Evolutionary conservation across 2,329 filamentous ascomycete genomes (phyloP), one percentile per base, ranked within the genome.

Genomic region (Ophiognomonia clavigignenti-juglandacearum): DNA sequence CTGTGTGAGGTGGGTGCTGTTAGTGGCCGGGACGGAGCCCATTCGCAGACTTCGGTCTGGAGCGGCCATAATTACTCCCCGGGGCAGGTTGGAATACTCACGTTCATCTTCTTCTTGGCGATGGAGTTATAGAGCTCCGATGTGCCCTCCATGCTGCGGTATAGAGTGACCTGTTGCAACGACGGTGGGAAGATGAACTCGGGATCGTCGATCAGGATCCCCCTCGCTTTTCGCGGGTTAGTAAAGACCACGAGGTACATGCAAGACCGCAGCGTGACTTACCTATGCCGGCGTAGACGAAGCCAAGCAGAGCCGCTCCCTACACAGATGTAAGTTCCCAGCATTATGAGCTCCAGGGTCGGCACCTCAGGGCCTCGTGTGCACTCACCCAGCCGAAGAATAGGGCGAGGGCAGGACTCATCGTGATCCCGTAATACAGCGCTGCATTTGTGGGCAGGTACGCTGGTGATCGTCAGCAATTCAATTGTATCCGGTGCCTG

Each of bases 131-230:
- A 26, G 6, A 48, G 22, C 4, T 40, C 46, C 18, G 47, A 51
- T 18, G 52, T 51, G 11, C 34, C 36, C 38, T 54, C 47, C 50
- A 54, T 53, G 42, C 53, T 54, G 10, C 53, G 46, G 46, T 56
- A 54, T 9, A 54, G 39, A 31, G 48, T 53, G 11, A 54, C 54
- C 18, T 56, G 54, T 31, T 54, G 54, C 31, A 54, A 38, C 1
- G 51, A 56, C 7, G 51, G 48, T 6, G 54, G 52, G 32, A 56
- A 54, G 36, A 54, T 50, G 32, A 54, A 56, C 31, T 54, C 51
- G 5, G 54, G 54, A 36, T 56, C 53, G 20, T 56, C 52, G 14
- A 56, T 48, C 14, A 56, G 32, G 22, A 56, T 52, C 16, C 40
- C 49, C 16, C 54, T 52, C 16, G 53, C 54, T 48, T 24, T 4